A percentile compares a stretch with the other conserved stretches of the same genome.
Evolutionary conservation across 2,329 filamentous ascomycete species (phyloP).

Genomic region (Lasiodiplodia gonubiensis): DNA sequence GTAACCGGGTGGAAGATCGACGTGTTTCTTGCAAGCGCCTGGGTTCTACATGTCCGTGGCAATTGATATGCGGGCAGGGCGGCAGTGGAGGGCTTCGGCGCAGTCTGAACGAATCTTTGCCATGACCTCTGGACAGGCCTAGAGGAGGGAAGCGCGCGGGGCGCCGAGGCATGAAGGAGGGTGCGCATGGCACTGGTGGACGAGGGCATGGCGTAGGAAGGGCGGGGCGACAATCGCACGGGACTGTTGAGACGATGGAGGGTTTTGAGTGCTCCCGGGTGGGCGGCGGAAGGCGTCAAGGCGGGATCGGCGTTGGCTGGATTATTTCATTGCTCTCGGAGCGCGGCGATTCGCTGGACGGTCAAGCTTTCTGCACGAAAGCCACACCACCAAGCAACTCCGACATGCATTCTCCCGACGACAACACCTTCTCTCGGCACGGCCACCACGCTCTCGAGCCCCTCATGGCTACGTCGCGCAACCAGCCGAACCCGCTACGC

Average conservation of each 20-base stretch:
- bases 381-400: conserved; percentile 16
- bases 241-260: conserved; percentile 26
- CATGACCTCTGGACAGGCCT: conserved; percentile 16
- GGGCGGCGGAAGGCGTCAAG: conserved; percentile 11
- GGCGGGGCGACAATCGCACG: neutral
- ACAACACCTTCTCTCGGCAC: conserved; percentile 1
- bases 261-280: neutral
- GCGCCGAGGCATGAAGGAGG: conserved; percentile 4
- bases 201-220: conserved; percentile 10
- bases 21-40: neutral
- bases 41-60: neutral
- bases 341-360: conserved; percentile 26
- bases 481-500: conserved; percentile 66
- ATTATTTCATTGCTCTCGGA: conserved; percentile 26
- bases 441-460: conserved; percentile 18
- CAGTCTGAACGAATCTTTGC: conserved; percentile 17
- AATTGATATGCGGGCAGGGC: neutral
- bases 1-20: conserved; percentile 18
- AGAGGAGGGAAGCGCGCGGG: conserved; percentile 9
- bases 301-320: conserved; percentile 15
- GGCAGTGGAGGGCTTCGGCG: conserved; percentile 8
- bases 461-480: conserved; percentile 52
- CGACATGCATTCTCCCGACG: conserved; percentile 20
- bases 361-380: conserved; percentile 26
- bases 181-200: conserved; percentile 15